Evolutionary conservation across 176 grass and related monocot species (phyloP).

Genomic region (Oryza glaberrima): DNA sequence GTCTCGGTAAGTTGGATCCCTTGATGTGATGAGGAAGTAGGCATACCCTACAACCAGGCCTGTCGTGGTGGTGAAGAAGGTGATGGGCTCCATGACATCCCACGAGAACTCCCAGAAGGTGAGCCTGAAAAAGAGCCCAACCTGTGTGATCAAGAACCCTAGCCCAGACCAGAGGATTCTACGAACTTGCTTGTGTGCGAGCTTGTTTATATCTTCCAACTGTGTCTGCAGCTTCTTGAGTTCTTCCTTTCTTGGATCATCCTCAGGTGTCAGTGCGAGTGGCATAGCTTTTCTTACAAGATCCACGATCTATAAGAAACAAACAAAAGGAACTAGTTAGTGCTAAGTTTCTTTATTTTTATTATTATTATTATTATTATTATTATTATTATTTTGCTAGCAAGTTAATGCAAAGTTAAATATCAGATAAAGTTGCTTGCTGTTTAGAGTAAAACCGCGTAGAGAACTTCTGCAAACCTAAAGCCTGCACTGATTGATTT

Average conservation of each 20-base stretch:
- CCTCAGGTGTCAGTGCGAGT: conserved; percentile 62
- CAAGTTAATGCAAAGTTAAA: neutral
- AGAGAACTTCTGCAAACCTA: neutral
- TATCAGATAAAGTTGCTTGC: conserved; percentile 4
- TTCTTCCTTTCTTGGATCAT: conserved; percentile 89
- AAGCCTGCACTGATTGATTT: neutral
- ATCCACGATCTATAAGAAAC: conserved; percentile 72
- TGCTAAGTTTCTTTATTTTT: neutral
- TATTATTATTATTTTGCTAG: neutral
- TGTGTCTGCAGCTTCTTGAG: conserved; percentile 67
- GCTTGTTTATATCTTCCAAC: conserved; percentile 81
- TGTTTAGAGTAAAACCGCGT: neutral
- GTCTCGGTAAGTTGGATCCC: conserved; percentile 92
- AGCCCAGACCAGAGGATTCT: conserved; percentile 87
- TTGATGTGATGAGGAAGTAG: conserved; percentile 94
- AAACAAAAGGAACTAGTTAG: conserved; percentile 3
- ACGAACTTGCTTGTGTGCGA: conserved; percentile 90
- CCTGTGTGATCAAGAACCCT: conserved; percentile 72
- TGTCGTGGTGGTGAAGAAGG: conserved; percentile 82
- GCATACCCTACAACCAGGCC: conserved; percentile 79
- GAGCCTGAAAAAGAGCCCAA: conserved; percentile 88
- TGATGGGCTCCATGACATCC: conserved; percentile 99
- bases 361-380: neutral
- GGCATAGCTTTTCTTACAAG: conserved; percentile 82
- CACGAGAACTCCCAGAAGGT: conserved; percentile 99